Evolutionary conservation across 1,284 basidiomycete species (phyloP).

Genomic region (Rhodotorula sp.): DNA sequence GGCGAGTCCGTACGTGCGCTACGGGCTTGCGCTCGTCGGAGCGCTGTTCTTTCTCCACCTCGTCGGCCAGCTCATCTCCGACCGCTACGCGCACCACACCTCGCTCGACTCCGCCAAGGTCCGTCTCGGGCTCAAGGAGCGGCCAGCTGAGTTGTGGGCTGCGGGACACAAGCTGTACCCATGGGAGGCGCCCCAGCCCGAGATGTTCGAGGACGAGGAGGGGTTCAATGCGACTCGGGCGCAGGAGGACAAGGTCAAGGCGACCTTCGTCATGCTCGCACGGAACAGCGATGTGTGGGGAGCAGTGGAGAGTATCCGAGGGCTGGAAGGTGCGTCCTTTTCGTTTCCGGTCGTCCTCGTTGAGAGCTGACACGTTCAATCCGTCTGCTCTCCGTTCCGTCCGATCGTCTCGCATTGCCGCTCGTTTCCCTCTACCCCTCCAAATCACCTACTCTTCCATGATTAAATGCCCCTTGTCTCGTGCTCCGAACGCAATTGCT

Average conservation of each 20-base stretch:
- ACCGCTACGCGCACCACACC: conserved; percentile 11
- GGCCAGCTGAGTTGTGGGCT: conserved; percentile 6
- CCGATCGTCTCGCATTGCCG: no score
- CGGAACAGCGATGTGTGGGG: conserved; percentile 48
- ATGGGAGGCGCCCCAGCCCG: background rate
- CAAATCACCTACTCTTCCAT: no score
- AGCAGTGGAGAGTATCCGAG: conserved; percentile 44
- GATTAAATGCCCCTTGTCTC: no score
- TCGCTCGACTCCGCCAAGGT: conserved; percentile 13
- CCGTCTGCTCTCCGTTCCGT: background rate
- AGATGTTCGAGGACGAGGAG: background rate
- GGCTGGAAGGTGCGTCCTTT: conserved; percentile 22
- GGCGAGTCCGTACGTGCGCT: conserved; percentile 12
- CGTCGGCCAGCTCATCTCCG: conserved; percentile 1
- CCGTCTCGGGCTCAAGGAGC: conserved; percentile 1
- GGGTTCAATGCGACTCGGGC: background rate
- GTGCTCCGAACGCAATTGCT: no score
- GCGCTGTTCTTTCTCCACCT: conserved; percentile 15
- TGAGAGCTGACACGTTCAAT: no score
- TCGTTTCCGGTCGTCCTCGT: no score
- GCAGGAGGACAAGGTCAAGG: conserved; percentile 6
- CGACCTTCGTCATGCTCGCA: conserved; percentile 46
- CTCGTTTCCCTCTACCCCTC: no score
- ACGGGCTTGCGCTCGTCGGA: background rate
- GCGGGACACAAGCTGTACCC: conserved; percentile 3